A percentile compares a stretch with the other conserved stretches of the same genome.
Conservation (phyloP, 768 basidiomycete species). For the Pluteus cervinus region DNA sequence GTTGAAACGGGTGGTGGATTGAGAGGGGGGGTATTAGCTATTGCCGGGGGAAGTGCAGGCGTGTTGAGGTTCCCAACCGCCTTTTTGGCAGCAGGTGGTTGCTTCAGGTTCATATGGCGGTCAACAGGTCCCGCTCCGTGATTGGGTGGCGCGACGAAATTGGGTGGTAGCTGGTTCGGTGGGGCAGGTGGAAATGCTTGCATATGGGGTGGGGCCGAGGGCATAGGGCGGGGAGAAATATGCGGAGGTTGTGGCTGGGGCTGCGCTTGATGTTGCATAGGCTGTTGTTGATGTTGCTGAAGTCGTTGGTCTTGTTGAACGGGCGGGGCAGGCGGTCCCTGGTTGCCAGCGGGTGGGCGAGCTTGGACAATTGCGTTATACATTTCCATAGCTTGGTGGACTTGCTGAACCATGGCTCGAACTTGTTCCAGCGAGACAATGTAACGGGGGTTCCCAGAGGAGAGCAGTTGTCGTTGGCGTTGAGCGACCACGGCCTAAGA, state of each 20-base stretch:
- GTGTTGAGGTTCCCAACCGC: conserved; percentile 31
- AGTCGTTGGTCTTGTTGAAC: conserved; percentile 10
- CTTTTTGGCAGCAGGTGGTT: conserved; percentile 23
- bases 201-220: conserved; percentile 1
- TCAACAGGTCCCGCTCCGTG: too few relatives aligned
- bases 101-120: conserved; percentile 14
- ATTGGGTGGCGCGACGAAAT: too few relatives aligned
- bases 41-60: conserved; percentile 35
- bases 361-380: conserved; percentile 23
- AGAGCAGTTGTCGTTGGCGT: conserved; percentile 36
- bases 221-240: background rate
- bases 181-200: too few relatives aligned
- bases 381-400: conserved; percentile 33
- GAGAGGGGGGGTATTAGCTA: conserved; percentile 34
- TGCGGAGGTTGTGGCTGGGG: conserved; percentile 9
- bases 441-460: conserved; percentile 33
- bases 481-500: conserved; percentile 37
- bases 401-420: conserved; percentile 37
- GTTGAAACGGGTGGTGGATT: conserved; percentile 34
- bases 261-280: conserved; percentile 13
- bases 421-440: conserved; percentile 33
- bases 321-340: conserved; percentile 3
- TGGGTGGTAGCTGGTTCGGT: too few relatives aligned
- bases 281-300: conserved; percentile 16
- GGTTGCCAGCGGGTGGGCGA: conserved; percentile 1